Conservation (phyloP, 1,284 basidiomycete genomes). For the Exsudoporus floridanus region DNA sequence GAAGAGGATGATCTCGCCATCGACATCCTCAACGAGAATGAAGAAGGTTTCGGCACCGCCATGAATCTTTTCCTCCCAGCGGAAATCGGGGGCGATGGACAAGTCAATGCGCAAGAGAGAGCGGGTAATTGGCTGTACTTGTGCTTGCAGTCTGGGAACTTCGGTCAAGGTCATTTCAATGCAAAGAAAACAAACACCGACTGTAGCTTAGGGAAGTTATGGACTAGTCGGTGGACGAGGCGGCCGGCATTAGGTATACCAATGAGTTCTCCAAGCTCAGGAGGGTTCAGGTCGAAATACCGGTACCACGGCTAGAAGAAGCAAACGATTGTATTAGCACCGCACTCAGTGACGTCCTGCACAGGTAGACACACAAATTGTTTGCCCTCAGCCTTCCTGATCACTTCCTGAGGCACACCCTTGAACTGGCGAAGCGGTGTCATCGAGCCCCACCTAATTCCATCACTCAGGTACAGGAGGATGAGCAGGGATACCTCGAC, state of each 20-base stretch:
- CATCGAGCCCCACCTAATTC: slow-evolving; percentile 90
- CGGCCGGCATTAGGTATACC: slow-evolving; percentile 91
- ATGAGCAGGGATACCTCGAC: slow-evolving; percentile 19
- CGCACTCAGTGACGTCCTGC: background rate
- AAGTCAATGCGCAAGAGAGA: slow-evolving; percentile 87
- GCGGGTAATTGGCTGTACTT: slow-evolving; percentile 91
- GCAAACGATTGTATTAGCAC: background rate
- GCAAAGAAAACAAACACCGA: slow-evolving; percentile 40
- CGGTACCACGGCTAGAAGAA: slow-evolving; percentile 83
- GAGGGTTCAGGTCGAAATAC: slow-evolving; percentile 86
- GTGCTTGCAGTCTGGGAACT: slow-evolving; percentile 74
- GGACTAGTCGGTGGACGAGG: slow-evolving; percentile 91
- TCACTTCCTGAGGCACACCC: slow-evolving; percentile 82
- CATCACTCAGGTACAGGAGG: background rate
- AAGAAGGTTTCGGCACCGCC: slow-evolving; percentile 87
- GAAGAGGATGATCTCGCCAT: slow-evolving; percentile 94
- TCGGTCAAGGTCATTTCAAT: background rate
- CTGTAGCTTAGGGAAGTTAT: slow-evolving; percentile 95
- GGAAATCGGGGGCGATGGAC: slow-evolving; percentile 93
- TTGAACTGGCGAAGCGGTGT: slow-evolving; percentile 96
- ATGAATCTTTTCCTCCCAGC: slow-evolving; percentile 96
- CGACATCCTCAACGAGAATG: slow-evolving; percentile 95
- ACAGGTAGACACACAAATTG: slow-evolving; percentile 73
- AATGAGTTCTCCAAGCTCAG: slow-evolving; percentile 91
- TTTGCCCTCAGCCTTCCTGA: slow-evolving; percentile 93